A percentile compares a stretch with the other conserved stretches of the same genome.
phyloP scores from a whole-genome alignment of 164 flowering plant species.

The Platanus orientalis region DNA sequence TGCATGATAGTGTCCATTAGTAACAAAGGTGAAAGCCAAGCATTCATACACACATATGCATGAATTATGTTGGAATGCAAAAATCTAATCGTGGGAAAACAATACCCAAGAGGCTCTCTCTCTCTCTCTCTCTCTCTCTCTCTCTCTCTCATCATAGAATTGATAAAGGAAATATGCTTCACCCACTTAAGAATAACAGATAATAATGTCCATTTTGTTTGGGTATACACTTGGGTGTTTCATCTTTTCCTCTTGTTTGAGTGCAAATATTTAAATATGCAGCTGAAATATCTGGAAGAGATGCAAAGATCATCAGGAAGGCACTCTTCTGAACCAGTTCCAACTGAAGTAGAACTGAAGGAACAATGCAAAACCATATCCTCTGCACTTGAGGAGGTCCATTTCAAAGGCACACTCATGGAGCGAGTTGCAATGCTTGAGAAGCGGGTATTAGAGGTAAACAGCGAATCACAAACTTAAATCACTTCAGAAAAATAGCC shows the following conservation, averaged over 20 bases:
- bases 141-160: too few species aligned
- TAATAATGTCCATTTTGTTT: background rate
- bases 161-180: too few species aligned
- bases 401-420: conserved; percentile 46
- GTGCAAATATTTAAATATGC: conserved; percentile 7
- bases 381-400: conserved; percentile 48
- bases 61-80: too few species aligned
- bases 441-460: conserved; percentile 45
- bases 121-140: too few species aligned
- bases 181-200: too few species aligned
- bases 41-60: too few species aligned
- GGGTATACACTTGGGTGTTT: background rate
- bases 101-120: too few species aligned
- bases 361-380: conserved; percentile 30
- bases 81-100: too few species aligned
- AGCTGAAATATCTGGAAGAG: conserved; percentile 47
- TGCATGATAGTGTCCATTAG: too few species aligned
- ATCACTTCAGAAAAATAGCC: too few species aligned
- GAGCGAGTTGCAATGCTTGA: conserved; percentile 44
- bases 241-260: background rate
- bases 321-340: conserved; percentile 7
- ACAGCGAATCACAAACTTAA: background rate
- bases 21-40: too few species aligned
- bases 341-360: conserved; percentile 8
- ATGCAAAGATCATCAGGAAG: conserved; percentile 29